Evolutionary conservation across 2,329 filamentous ascomycete species (phyloP).

Genomic region (Fusarium burgessii): DNA sequence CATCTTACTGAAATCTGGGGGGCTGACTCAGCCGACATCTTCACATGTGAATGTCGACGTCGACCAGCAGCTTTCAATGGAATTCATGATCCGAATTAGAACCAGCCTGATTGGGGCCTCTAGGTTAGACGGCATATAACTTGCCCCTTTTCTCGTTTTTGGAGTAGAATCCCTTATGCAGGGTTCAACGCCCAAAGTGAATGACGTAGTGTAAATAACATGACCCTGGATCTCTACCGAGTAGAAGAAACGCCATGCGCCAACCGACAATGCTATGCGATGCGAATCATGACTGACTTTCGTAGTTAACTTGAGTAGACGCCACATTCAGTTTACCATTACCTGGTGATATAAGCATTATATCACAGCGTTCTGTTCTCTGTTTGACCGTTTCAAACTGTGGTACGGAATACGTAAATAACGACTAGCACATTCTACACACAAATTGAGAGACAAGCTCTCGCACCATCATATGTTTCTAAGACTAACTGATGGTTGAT

Average conservation of each 20-base stretch:
- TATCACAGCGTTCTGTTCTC: too few species aligned
- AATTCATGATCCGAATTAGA: neutral
- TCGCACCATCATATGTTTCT: too few species aligned
- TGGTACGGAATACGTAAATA: too few species aligned
- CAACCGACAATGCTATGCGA: neutral
- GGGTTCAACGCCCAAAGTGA: neutral
- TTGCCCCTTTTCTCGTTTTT: neutral
- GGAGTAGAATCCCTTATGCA: neutral
- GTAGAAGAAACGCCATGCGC: neutral
- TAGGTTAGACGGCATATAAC: neutral
- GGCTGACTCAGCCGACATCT: constrained; percentile 26
- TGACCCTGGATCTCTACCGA: neutral
- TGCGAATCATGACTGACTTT: neutral
- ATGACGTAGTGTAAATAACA: neutral
- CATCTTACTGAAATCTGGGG: constrained; percentile 8
- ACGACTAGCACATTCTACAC: too few species aligned
- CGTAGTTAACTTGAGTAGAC: too few species aligned
- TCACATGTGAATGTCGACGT: constrained; percentile 27
- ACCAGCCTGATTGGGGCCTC: neutral
- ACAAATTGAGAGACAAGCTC: too few species aligned
- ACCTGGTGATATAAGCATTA: too few species aligned
- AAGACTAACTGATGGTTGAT: too few species aligned
- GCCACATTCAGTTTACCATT: neutral
- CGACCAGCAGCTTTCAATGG: neutral
- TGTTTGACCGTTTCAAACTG: too few species aligned